phyloP scores from a whole-genome alignment of 1,284 basidiomycete genomes.

The Cutaneotrichosporon cutaneum region DNA sequence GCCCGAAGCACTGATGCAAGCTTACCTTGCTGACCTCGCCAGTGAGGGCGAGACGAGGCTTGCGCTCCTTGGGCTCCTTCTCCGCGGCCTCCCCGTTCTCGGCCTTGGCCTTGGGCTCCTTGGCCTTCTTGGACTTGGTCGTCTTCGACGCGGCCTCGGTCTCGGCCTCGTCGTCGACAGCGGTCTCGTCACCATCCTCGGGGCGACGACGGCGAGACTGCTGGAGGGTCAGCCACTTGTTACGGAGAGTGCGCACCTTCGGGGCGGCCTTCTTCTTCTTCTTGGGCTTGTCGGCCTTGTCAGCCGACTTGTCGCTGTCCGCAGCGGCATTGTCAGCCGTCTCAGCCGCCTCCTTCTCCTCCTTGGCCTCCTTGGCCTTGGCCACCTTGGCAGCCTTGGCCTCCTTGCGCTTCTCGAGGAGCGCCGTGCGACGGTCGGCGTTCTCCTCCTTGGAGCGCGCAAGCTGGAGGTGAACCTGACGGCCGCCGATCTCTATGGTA shows the following conservation, averaged over 20 bases:
- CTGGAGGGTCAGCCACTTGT: constrained; percentile 9
- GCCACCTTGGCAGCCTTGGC: constrained; percentile 29
- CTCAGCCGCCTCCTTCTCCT: constrained; percentile 51
- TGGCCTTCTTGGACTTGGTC: constrained; percentile 35
- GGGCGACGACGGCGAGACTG: constrained; percentile 45
- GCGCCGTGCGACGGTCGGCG: constrained; percentile 57
- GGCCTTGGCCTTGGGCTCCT: constrained; percentile 27
- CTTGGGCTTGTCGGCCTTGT: constrained; percentile 35
- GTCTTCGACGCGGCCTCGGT: constrained; percentile 17
- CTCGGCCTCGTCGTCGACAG: constrained; percentile 29
- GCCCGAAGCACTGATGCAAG: not conserved
- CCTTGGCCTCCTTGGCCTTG: constrained; percentile 35
- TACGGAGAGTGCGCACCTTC: constrained; percentile 25
- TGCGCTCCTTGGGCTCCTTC: constrained; percentile 40
- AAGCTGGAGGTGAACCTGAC: constrained; percentile 80
- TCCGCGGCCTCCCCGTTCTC: constrained; percentile 33
- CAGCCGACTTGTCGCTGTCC: constrained; percentile 19
- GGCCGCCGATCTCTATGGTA: constrained; percentile 68
- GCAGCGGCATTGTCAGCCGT: constrained; percentile 52
- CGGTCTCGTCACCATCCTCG: constrained; percentile 42
- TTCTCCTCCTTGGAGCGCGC: constrained; percentile 86
- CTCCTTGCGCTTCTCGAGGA: constrained; percentile 33
- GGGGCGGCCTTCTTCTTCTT: constrained; percentile 38
- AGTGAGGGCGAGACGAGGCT: constrained; percentile 55
- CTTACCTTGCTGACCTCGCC: constrained; percentile 61